Base-by-base conservation (phyloP, 2,329 filamentous ascomycete species). In the Macrophomina pseudophaseolina region DNA sequence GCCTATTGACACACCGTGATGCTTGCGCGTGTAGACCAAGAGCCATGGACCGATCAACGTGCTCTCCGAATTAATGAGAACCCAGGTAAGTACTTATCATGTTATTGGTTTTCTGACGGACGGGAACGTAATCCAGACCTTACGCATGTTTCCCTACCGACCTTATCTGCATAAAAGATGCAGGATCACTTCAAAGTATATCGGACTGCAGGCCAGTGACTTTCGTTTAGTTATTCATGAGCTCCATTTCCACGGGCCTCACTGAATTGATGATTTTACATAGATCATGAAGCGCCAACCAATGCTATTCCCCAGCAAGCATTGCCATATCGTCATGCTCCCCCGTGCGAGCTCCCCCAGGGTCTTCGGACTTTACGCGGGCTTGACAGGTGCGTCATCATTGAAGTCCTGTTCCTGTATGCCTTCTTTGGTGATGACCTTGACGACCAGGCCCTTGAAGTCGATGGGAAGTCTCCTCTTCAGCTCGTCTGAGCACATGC, bases 391-490 rank as follows among this genome's bases (percentile, higher is more conserved):
- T 80, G 88, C 89, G 81, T 91, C 90, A 77, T 97, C 92, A 77
- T 94, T 91, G 78, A 93, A 96, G 70, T 92, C 88, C 74, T 96
- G 87, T 74, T 95, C 92, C 72, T 87, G 84, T 69, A 99, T 90
- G 11, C 96, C 95, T 73, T 98, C 93, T 83, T 96, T 97, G 69
- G 93, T 97, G 74, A 99, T 89, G 42, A 93, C 91, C 86, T 98
- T 98, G 74, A 99, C 94, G 64, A 89, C 74, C 74, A 97, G 92
- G 46, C 95, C 95, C 86, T 99, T 99, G 87, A 98, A 99, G 80
- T 99, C 95, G 77, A 99, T 94, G 68, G 95, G 95, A 85, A 99
- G 87, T 81, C 96, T 88, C 79, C 95, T 89, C 88, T 97, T 97
- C 78, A 99, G 84, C 85, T 99, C 95, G 79, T 98, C 94, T 72